Percentiles rank a stretch among this genome's conserved stretches.
Evolutionary conservation across 2,329 filamentous ascomycete species (phyloP).

Genomic region (Zopfia rhizophila): DNA sequence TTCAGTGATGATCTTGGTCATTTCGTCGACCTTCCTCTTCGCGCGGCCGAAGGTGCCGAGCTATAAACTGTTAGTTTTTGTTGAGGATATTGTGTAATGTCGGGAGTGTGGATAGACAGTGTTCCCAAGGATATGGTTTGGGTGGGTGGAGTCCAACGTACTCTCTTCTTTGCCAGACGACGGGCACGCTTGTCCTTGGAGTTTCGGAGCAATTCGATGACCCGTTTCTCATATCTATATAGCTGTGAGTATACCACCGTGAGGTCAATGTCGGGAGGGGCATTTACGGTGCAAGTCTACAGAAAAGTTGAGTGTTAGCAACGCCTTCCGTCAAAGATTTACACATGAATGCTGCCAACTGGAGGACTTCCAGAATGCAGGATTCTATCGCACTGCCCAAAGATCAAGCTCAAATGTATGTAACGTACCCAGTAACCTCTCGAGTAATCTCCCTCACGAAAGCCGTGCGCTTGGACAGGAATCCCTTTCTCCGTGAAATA

Average conservation of each 20-base stretch:
- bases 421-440: conserved; percentile 91
- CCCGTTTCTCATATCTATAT: conserved; percentile 82
- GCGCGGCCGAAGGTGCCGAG: conserved; percentile 98
- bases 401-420: conserved; percentile 4
- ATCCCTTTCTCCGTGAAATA: conserved; percentile 83
- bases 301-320: conserved; percentile 22
- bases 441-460: conserved; percentile 98
- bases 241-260: conserved; percentile 18
- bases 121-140: conserved; percentile 2
- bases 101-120: conserved; percentile 3
- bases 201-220: conserved; percentile 99
- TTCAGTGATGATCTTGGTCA: conserved; percentile 97
- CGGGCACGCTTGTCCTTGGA: conserved; percentile 98
- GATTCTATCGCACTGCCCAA: neutral
- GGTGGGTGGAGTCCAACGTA: conserved; percentile 61
- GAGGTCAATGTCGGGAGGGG: conserved; percentile 1
- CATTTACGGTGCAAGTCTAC: conserved; percentile 54
- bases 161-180: conserved; percentile 99
- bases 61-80: conserved; percentile 58
- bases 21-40: conserved; percentile 99
- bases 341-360: neutral
- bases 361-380: neutral
- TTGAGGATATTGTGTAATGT: conserved; percentile 8
- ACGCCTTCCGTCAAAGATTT: neutral
- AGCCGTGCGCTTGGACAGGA: conserved; percentile 94